These are phyloP conservation scores for Puccinia triticina DNA, from an alignment of 1,284 basidiomycete species.

Conservation along the genomic window DNA sequence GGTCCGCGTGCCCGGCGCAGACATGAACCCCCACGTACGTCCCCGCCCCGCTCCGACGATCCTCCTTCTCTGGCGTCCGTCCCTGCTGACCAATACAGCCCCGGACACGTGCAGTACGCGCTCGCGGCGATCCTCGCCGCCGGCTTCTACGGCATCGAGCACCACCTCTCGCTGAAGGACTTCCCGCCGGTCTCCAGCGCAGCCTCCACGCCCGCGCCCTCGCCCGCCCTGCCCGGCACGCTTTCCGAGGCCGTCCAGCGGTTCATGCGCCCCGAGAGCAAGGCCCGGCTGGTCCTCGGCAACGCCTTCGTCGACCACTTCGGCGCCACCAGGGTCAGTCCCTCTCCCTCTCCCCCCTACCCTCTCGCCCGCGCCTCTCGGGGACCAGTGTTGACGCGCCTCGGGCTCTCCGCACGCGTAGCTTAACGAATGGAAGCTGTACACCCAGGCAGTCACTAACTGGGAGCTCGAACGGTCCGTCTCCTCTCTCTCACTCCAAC, in stretches of 20 bases:
- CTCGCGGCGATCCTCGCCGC: constrained; percentile 40
- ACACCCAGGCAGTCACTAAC: constrained; percentile 47
- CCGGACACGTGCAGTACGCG: constrained; percentile 15
- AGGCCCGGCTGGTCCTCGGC: constrained; percentile 35
- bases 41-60: neutral
- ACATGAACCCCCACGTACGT: constrained; percentile 52
- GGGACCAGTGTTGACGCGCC: neutral
- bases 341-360: neutral
- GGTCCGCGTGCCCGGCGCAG: constrained; percentile 44
- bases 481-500: neutral
- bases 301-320: constrained; percentile 44
- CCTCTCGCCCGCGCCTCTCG: neutral
- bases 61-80: no score
- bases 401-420: neutral
- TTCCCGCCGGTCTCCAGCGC: constrained; percentile 7
- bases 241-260: constrained; percentile 34
- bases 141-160: constrained; percentile 41
- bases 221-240: constrained; percentile 26
- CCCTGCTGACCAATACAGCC: neutral
- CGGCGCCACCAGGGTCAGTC: constrained; percentile 36
- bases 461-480: constrained; percentile 50
- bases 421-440: constrained; percentile 50
- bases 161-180: constrained; percentile 11
- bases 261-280: constrained; percentile 49
- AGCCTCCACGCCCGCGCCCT: neutral